Conservation (phyloP, 306 rosid genomes). For the Rosa multiflora region DNA sequence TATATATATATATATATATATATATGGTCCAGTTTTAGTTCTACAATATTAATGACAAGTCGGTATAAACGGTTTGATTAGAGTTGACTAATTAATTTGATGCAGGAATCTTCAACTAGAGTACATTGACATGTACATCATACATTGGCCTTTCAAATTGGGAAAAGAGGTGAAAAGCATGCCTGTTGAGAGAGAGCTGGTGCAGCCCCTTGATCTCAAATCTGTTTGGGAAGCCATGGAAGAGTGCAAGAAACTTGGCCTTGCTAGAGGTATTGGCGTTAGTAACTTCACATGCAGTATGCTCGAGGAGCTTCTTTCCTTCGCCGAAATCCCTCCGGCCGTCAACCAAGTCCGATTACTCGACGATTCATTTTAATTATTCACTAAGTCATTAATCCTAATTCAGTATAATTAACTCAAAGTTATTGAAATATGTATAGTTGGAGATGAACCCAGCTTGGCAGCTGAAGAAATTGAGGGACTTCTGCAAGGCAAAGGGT, state of each 20-base stretch:
- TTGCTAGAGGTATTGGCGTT: slow-evolving; percentile 77
- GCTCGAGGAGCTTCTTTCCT: slow-evolving; percentile 60
- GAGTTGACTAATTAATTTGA: too few species aligned
- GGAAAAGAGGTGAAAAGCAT: slow-evolving; percentile 11
- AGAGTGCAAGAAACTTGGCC: slow-evolving; percentile 68
- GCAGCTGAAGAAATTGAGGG: slow-evolving; percentile 42
- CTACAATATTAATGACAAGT: background rate
- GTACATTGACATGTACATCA: slow-evolving; percentile 37
- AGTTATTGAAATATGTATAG: slow-evolving; percentile 9
- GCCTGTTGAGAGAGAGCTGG: slow-evolving; percentile 40
- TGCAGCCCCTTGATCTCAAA: slow-evolving; percentile 50
- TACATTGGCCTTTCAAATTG: slow-evolving; percentile 37
- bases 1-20: too few species aligned
- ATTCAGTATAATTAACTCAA: background rate
- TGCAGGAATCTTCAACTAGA: slow-evolving; percentile 32
- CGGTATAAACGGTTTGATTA: background rate
- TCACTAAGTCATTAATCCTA: background rate
- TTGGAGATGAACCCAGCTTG: slow-evolving; percentile 57
- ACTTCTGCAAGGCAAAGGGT: slow-evolving; percentile 43
- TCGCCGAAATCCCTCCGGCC: slow-evolving; percentile 64
- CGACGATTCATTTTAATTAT: background rate
- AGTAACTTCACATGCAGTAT: slow-evolving; percentile 71
- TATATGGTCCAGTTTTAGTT: background rate
- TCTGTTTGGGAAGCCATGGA: slow-evolving; percentile 81
- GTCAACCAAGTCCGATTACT: slow-evolving; percentile 54